Evolutionary conservation across 2,329 filamentous ascomycete genomes (phyloP).

Genomic region (Gaeumannomyces sp.): DNA sequence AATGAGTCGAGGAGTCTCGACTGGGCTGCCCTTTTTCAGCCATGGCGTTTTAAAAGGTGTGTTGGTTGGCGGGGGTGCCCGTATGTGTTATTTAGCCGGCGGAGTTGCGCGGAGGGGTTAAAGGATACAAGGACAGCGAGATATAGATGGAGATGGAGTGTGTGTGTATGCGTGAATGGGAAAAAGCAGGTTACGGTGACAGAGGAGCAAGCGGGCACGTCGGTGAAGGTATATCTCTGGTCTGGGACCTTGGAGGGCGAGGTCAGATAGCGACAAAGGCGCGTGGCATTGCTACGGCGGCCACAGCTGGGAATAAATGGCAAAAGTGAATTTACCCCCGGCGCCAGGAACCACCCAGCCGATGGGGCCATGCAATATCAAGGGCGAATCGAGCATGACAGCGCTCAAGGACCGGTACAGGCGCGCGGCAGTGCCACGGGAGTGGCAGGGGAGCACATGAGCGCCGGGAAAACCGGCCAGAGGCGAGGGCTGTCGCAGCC

Average conservation of each 20-base stretch:
- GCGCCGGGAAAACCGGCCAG: not conserved
- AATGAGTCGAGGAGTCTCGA: conserved; percentile 13
- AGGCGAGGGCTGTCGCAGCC: not conserved
- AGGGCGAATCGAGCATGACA: not conserved
- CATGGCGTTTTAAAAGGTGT: not conserved
- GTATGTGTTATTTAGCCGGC: not conserved
- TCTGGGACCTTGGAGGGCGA: not conserved
- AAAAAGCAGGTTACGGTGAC: not conserved
- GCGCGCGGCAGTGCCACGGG: not conserved
- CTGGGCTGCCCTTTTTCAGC: not conserved
- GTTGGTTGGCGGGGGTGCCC: not conserved
- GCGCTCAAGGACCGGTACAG: not conserved
- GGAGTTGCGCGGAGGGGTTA: not conserved
- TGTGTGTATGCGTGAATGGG: not conserved
- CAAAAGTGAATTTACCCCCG: not conserved
- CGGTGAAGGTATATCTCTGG: not conserved
- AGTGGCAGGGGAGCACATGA: not conserved
- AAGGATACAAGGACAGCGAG: not conserved
- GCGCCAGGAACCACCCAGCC: not conserved
- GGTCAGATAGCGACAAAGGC: not conserved
- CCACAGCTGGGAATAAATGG: not conserved
- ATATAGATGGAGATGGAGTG: not conserved
- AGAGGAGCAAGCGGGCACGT: not conserved
- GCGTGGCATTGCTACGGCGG: not conserved
- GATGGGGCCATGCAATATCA: not conserved